phyloP scores from a whole-genome alignment of 805 yeast genomes.

The Candida coquimbonensis region DNA sequence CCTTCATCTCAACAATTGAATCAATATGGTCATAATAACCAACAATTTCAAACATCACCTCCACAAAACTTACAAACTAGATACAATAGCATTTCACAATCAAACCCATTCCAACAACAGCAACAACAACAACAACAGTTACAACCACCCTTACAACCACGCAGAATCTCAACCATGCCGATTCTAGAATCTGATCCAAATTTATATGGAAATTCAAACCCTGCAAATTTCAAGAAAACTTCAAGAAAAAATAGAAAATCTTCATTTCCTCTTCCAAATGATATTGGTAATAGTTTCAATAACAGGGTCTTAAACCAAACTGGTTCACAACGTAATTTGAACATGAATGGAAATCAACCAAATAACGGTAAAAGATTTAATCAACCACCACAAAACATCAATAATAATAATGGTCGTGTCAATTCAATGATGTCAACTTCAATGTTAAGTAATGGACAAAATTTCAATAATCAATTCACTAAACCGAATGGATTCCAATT shows the following conservation, averaged over 20 bases:
- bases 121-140: slow-evolving; percentile 6
- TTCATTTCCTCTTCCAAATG: slow-evolving; percentile 22
- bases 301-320: slow-evolving; percentile 4
- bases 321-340: background rate
- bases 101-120: background rate
- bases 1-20: background rate
- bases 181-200: slow-evolving; percentile 9
- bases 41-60: slow-evolving; percentile 1
- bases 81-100: slow-evolving; percentile 12
- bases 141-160: slow-evolving; percentile 6
- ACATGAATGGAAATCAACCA: slow-evolving; percentile 3
- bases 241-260: slow-evolving; percentile 40
- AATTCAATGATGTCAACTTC: slow-evolving; percentile 2
- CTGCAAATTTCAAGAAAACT: slow-evolving; percentile 27
- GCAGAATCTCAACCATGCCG: slow-evolving; percentile 23
- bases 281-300: slow-evolving; percentile 7
- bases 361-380: slow-evolving; percentile 1
- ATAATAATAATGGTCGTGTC: background rate
- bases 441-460: background rate
- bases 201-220: slow-evolving; percentile 5
- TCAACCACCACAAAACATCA: background rate
- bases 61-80: slow-evolving; percentile 8
- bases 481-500: background rate
- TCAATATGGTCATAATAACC: slow-evolving; percentile 1
- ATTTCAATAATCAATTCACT: too few species aligned